Evolutionary conservation across 176 grass and related monocot species (phyloP).

Genomic region (Areca catechu): DNA sequence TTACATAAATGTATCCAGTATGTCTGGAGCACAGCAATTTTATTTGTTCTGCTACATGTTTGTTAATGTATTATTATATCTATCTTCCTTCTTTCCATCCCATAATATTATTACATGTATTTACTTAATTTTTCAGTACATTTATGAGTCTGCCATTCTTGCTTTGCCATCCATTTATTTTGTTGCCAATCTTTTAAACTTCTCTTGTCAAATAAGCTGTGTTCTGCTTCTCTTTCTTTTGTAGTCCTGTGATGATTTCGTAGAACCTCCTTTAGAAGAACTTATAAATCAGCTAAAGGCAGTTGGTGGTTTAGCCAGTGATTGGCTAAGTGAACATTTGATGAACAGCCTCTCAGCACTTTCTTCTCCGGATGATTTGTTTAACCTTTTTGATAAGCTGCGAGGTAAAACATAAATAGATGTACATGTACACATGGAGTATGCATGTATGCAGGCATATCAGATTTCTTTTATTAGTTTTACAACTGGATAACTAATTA

Average conservation of each 20-base stretch:
- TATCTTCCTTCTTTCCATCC: too few species aligned
- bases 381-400: slow-evolving; percentile 85
- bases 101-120: too few species aligned
- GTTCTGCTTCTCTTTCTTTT: slow-evolving; percentile 14
- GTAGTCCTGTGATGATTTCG: slow-evolving; percentile 76
- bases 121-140: too few species aligned
- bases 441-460: not conserved
- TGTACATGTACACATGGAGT: not conserved
- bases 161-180: too few species aligned
- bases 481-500: not conserved
- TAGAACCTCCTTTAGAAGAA: slow-evolving; percentile 64
- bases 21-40: too few species aligned
- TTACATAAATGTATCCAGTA: too few species aligned
- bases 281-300: slow-evolving; percentile 62
- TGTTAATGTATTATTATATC: too few species aligned
- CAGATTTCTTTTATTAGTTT: not conserved
- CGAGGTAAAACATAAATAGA: slow-evolving; percentile 28
- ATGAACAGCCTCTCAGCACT: slow-evolving; percentile 35
- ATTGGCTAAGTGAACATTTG: slow-evolving; percentile 56
- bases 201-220: not conserved
- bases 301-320: slow-evolving; percentile 31
- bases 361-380: slow-evolving; percentile 69
- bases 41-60: too few species aligned
- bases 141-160: too few species aligned
- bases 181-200: not conserved